Evolutionary conservation across 257 asterid genomes (phyloP), one percentile per base, ranked within the genome.

Genomic region (Penstemon newberryi): DNA sequence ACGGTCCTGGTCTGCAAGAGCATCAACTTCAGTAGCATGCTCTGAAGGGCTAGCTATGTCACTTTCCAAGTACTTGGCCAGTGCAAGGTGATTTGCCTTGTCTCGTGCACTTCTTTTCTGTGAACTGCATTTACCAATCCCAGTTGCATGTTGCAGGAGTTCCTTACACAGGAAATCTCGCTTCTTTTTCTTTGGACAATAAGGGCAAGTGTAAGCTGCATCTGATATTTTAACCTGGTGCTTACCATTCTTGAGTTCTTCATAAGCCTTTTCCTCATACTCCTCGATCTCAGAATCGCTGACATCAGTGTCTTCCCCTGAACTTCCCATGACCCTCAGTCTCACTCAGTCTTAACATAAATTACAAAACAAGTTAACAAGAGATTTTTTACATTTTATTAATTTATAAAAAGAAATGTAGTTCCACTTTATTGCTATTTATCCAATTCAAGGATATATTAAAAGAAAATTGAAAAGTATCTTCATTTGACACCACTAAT

Each of bases 31-130:
- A 10, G 45, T 62, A 65, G 75, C 65, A 52, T 79, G 65, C 74
- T 75, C 69, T n/a, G 88, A 79, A 65, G 84, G 73, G 75, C 82
- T 83, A 8, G 77, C 72, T 49, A 72, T 66, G 57, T 79, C 85
- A 60, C 70, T 86, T 71, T 85, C 84, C 77, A 89, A 74, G 81
- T 77, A 84, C 77, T 89, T 93, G 47, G 81, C 84, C 71, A 92
- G 70, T 9, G 90, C 89, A 38, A 82, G 86, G 75, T 92, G 98
- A 74, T 83, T 86, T 3, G 86, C 86, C 82, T 80, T 87, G 67
- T 91, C 95, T 69, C 55, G 71, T 7, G 72, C 74, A 42, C 78
- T 81, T 71, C 95, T 81, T 72, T 89, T 89, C 74, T 75, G 68
- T 13, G 91, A 84, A 67, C 25, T 80, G 60, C 89, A 77, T 42